Evolutionary conservation across 768 basidiomycete genomes (phyloP).

Genomic region (Lactarius sanguifluus): DNA sequence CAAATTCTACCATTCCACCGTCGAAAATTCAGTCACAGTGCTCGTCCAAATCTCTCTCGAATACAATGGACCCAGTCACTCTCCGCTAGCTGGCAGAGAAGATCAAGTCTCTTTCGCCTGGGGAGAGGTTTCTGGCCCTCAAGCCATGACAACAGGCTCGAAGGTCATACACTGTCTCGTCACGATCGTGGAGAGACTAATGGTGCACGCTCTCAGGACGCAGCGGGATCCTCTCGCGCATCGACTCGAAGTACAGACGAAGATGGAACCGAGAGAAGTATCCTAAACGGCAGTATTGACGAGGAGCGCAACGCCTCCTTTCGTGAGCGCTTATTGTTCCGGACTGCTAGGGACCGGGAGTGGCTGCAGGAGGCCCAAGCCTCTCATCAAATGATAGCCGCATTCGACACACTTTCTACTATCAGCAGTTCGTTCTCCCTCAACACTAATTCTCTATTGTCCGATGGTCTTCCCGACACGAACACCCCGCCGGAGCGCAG

Average conservation of each 20-base stretch:
- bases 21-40: slow-evolving; percentile 68
- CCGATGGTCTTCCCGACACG: slow-evolving; percentile 10
- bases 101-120: slow-evolving; percentile 61
- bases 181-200: slow-evolving; percentile 11
- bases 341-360: slow-evolving; percentile 1
- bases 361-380: slow-evolving; percentile 22
- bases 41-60: slow-evolving; percentile 76
- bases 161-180: slow-evolving; percentile 46
- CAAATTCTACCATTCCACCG: slow-evolving; percentile 74
- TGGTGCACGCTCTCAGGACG: neutral
- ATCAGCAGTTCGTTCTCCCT: slow-evolving; percentile 19
- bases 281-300: neutral
- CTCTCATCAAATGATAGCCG: neutral
- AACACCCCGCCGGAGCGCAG: slow-evolving; percentile 12
- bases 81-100: slow-evolving; percentile 77
- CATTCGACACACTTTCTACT: slow-evolving; percentile 13
- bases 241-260: slow-evolving; percentile 5
- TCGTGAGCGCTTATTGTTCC: slow-evolving; percentile 3
- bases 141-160: slow-evolving; percentile 71
- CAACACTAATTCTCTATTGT: slow-evolving; percentile 20
- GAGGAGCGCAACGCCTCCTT: neutral
- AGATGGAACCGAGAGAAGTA: neutral
- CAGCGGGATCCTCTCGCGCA: neutral
- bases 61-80: slow-evolving; percentile 86
- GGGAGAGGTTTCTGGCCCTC: slow-evolving; percentile 40